These are phyloP conservation scores for Pseudogymnoascus destructans DNA, from an alignment of 2,329 filamentous ascomycete species.

Conservation along the genomic window DNA sequence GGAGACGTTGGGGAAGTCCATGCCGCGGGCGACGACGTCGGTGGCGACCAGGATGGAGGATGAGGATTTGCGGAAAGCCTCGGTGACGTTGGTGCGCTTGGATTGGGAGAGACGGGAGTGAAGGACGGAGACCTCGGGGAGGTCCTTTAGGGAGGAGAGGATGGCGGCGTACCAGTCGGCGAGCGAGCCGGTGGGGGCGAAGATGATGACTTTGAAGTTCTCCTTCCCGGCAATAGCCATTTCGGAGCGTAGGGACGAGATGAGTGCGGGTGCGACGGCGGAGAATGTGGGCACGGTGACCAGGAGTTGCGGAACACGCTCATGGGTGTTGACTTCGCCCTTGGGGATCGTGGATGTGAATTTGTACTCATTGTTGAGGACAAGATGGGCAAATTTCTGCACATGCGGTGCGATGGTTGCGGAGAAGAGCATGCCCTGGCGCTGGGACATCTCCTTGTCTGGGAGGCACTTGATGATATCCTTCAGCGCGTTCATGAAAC, in stretches of 20 bases:
- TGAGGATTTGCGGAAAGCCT: slow-evolving; percentile 53
- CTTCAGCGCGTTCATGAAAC: slow-evolving; percentile 54
- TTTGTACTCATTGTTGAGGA: slow-evolving; percentile 68
- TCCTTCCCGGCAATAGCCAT: slow-evolving; percentile 31
- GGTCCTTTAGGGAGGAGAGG: slow-evolving; percentile 30
- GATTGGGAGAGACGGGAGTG: slow-evolving; percentile 66
- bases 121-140: slow-evolving; percentile 35
- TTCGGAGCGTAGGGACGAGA: slow-evolving; percentile 60
- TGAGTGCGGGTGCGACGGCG: slow-evolving; percentile 62
- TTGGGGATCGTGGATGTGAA: slow-evolving; percentile 80
- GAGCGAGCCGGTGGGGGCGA: slow-evolving; percentile 67
- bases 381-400: slow-evolving; percentile 62
- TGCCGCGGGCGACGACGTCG: slow-evolving; percentile 68
- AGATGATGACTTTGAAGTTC: slow-evolving; percentile 89
- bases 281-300: slow-evolving; percentile 55
- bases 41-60: slow-evolving; percentile 61
- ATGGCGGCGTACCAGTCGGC: slow-evolving; percentile 51
- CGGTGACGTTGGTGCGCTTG: slow-evolving; percentile 55
- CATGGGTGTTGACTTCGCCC: slow-evolving; percentile 74
- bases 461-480: slow-evolving; percentile 53
- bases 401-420: slow-evolving; percentile 83
- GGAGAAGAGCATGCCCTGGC: slow-evolving; percentile 91
- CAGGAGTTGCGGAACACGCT: slow-evolving; percentile 67
- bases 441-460: slow-evolving; percentile 43
- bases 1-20: slow-evolving; percentile 73